These are phyloP conservation scores for Streptanthus diversifolius DNA, from an alignment of 345 rosid genomes.

Conservation along the genomic window DNA sequence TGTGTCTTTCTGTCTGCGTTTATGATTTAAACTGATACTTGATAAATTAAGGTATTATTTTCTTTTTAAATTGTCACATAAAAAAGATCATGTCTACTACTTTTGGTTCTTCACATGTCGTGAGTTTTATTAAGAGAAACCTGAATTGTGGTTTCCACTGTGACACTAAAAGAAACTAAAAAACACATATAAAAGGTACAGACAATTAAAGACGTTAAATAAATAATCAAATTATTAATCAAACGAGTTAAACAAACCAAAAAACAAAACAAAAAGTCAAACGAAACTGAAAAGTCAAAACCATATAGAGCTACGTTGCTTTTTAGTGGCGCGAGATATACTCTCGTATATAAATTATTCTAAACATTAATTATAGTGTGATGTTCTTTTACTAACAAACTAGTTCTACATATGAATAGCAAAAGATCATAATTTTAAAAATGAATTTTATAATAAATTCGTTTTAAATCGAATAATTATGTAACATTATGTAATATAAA, in stretches of 20 bases:
- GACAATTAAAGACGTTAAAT: not conserved
- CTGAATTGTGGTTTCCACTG: not conserved
- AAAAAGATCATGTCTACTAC: not conserved
- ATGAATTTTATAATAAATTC: no score
- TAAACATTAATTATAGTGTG: not conserved
- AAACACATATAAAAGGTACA: not conserved
- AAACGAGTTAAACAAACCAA: not conserved
- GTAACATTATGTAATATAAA: no score
- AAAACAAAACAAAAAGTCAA: not conserved
- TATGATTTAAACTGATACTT: not conserved
- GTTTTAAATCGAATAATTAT: no score
- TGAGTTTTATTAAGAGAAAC: not conserved
- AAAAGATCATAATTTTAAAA: no score
- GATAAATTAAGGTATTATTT: not conserved
- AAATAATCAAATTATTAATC: not conserved
- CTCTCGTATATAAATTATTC: conserved; percentile 12
- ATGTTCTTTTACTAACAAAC: not conserved
- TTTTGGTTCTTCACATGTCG: not conserved
- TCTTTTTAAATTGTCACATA: not conserved
- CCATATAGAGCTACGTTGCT: conserved; percentile 15
- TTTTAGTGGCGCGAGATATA: conserved; percentile 33
- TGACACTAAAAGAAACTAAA: not conserved
- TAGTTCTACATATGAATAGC: no score
- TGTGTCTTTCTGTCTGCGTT: not conserved
- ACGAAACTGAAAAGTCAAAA: not conserved